phyloP scores from a whole-genome alignment of 2,329 filamentous ascomycete species.

The Ophiostoma angusticollis region DNA sequence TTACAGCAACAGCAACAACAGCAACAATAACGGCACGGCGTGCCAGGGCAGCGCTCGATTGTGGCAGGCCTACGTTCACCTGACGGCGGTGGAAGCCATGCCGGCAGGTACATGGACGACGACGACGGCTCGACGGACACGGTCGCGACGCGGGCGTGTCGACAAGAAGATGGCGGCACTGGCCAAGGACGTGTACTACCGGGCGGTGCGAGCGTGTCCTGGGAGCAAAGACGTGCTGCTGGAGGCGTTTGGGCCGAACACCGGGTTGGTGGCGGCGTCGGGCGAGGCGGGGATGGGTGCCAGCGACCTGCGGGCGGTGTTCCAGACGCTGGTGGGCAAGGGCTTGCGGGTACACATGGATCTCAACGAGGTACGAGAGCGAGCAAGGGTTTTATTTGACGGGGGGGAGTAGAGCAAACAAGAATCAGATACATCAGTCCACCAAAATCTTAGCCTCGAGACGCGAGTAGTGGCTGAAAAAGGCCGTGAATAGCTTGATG shows the following conservation, averaged over 20 bases:
- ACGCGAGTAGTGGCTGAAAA: constrained; percentile 73
- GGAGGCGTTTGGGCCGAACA: constrained; percentile 30
- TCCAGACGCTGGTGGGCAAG: constrained; percentile 11
- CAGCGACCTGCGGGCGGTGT: constrained; percentile 34
- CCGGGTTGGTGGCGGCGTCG: constrained; percentile 15
- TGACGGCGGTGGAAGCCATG: constrained; percentile 16
- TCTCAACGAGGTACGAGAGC: constrained; percentile 9
- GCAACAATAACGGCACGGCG: constrained; percentile 18
- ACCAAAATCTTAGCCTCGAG: constrained; percentile 74
- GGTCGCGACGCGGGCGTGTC: constrained; percentile 14
- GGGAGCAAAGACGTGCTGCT: constrained; percentile 38
- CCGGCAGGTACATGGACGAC: constrained; percentile 19
- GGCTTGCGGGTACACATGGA: constrained; percentile 16
- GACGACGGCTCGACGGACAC: constrained; percentile 14
- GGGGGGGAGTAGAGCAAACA: background rate
- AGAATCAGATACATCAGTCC: constrained; percentile 46
- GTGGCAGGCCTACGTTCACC: constrained; percentile 39
- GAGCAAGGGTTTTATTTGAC: background rate
- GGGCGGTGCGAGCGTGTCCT: constrained; percentile 34
- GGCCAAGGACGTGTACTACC: constrained; percentile 35
- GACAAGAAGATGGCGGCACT: constrained; percentile 7
- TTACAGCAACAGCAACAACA: constrained; percentile 24
- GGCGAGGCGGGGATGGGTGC: constrained; percentile 31
- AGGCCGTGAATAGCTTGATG: constrained; percentile 73
- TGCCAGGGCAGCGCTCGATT: constrained; percentile 26